Evolutionary conservation across 352 stramenopile genomes (phyloP).

Genomic region (Globisporangium splendens): DNA sequence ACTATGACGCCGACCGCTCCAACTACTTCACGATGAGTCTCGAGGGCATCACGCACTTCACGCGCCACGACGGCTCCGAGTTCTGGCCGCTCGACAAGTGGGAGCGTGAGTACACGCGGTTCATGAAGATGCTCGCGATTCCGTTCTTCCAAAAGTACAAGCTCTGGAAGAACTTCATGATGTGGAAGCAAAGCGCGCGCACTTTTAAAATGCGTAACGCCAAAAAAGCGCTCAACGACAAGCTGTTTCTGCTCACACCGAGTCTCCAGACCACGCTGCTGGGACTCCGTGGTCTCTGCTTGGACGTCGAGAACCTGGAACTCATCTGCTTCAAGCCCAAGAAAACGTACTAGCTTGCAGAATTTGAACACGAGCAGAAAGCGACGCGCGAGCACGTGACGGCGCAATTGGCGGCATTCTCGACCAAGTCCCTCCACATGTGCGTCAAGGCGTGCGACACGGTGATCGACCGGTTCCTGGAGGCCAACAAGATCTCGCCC

Average conservation of each 20-base stretch:
- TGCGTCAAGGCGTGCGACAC: slow-evolving; percentile 89
- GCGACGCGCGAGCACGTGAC: slow-evolving; percentile 47
- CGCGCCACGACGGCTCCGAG: slow-evolving; percentile 64
- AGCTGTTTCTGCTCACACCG: slow-evolving; percentile 88
- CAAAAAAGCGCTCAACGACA: slow-evolving; percentile 73
- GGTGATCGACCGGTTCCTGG: slow-evolving; percentile 91
- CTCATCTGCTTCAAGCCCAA: slow-evolving; percentile 64
- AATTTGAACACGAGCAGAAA: slow-evolving; percentile 79
- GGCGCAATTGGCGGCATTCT: slow-evolving; percentile 61
- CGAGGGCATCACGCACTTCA: slow-evolving; percentile 92
- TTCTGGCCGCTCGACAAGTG: slow-evolving; percentile 92
- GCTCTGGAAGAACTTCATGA: slow-evolving; percentile 93
- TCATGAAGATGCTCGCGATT: slow-evolving; percentile 88
- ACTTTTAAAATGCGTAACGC: slow-evolving; percentile 84
- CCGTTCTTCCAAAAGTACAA: slow-evolving; percentile 92
- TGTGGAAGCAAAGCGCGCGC: slow-evolving; percentile 90
- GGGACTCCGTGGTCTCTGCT: slow-evolving; percentile 64
- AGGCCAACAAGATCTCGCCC: slow-evolving; percentile 88
- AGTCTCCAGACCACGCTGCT: slow-evolving; percentile 82
- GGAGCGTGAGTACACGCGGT: slow-evolving; percentile 91
- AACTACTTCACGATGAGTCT: slow-evolving; percentile 94
- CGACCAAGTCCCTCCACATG: slow-evolving; percentile 62
- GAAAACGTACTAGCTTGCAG: slow-evolving; percentile 75
- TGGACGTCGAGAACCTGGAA: slow-evolving; percentile 60
- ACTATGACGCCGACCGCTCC: slow-evolving; percentile 74